Percentiles rank a stretch among this genome's conserved stretches.
Evolutionary conservation across 2,329 filamentous ascomycete genomes (phyloP).

Genomic region (Kalaharituber pfeilii): DNA sequence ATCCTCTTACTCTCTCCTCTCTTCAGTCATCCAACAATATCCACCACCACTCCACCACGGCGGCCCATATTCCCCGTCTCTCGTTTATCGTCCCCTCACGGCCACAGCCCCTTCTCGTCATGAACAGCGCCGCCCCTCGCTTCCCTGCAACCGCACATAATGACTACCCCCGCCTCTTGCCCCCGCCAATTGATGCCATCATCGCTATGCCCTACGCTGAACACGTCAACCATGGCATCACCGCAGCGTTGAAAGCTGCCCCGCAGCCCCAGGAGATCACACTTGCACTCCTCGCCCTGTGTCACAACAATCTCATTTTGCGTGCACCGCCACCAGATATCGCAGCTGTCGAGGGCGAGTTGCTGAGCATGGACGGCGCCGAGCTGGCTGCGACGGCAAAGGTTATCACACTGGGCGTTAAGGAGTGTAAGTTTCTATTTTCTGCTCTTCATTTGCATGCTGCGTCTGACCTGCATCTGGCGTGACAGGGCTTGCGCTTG

Average conservation of each 20-base stretch:
- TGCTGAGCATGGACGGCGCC: background rate
- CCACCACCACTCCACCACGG: too few relatives aligned
- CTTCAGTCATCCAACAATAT: too few relatives aligned
- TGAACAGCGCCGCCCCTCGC: too few relatives aligned
- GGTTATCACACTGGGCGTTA: background rate
- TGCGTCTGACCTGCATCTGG: background rate
- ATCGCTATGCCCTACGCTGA: background rate
- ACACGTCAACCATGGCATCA: too few relatives aligned
- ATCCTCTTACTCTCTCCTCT: too few relatives aligned
- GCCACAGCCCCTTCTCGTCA: too few relatives aligned
- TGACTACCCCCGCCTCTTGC: background rate
- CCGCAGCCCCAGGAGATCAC: background rate
- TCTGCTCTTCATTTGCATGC: too few relatives aligned
- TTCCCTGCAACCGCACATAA: too few relatives aligned
- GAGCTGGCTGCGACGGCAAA: background rate
- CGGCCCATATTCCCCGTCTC: too few relatives aligned
- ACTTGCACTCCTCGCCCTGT: background rate
- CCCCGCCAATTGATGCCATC: background rate
- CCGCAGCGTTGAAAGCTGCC: background rate
- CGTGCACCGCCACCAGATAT: background rate
- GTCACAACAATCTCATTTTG: background rate
- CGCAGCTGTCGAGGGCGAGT: too few relatives aligned
- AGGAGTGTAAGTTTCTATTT: background rate
- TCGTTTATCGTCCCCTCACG: too few relatives aligned
- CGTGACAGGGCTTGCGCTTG: background rate